Conservation (phyloP, 1,284 basidiomycete genomes). For the Xerocomus amazonicus region DNA sequence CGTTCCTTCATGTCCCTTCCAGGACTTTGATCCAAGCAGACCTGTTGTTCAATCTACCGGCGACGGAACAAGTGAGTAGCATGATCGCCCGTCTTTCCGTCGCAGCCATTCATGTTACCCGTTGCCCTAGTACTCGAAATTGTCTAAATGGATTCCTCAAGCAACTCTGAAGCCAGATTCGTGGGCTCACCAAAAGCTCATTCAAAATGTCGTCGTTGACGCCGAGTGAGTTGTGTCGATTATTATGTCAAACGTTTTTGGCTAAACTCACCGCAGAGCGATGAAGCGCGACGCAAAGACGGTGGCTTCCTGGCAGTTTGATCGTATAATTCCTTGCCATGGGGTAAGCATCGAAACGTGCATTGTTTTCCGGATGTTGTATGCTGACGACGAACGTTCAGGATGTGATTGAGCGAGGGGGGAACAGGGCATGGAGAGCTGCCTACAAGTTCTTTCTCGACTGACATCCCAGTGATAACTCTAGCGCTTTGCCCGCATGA, state of each 20-base stretch:
- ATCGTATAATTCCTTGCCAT: slow-evolving; percentile 90
- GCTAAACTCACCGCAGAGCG: slow-evolving; percentile 42
- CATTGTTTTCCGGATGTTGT: background rate
- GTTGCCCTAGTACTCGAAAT: slow-evolving; percentile 43
- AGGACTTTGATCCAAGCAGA: slow-evolving; percentile 86
- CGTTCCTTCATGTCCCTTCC: slow-evolving; percentile 78
- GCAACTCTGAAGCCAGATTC: slow-evolving; percentile 56
- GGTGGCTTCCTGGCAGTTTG: slow-evolving; percentile 82
- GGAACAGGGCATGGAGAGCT: slow-evolving; percentile 64
- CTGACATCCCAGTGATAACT: slow-evolving; percentile 1
- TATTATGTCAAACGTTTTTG: background rate
- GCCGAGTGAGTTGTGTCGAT: slow-evolving; percentile 22
- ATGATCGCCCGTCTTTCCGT: background rate
- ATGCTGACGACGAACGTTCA: slow-evolving; percentile 24
- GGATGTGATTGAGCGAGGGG: slow-evolving; percentile 79
- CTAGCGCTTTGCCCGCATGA: no score
- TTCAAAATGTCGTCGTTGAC: slow-evolving; percentile 32
- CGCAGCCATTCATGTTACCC: slow-evolving; percentile 7
- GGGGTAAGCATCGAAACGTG: slow-evolving; percentile 50
- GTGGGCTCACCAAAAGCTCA: slow-evolving; percentile 54
- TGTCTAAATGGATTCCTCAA: slow-evolving; percentile 46
- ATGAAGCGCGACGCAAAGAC: slow-evolving; percentile 71
- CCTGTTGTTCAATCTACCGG: slow-evolving; percentile 86
- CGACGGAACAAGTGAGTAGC: slow-evolving; percentile 70
- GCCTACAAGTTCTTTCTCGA: slow-evolving; percentile 36